These are phyloP conservation scores for Ophiostoma sp. DNA, from an alignment of 2,329 filamentous ascomycete species.

Conservation along the genomic window DNA sequence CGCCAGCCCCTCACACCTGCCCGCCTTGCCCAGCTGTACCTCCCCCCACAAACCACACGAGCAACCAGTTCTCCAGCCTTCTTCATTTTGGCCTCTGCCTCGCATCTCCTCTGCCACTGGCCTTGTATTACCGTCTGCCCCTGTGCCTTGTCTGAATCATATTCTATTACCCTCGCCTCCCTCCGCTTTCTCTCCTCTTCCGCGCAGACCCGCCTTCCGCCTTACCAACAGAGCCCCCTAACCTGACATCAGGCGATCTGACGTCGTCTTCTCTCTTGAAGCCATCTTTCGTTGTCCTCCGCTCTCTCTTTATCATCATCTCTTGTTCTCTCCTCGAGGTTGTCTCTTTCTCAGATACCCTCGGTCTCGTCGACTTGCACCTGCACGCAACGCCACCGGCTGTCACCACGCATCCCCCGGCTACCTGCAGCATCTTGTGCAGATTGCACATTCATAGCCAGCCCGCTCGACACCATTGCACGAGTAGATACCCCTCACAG, in stretches of 20 bases:
- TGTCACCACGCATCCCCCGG: constrained; percentile 3
- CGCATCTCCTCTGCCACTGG: not conserved
- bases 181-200: not conserved
- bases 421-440: not conserved
- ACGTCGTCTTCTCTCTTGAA: not conserved
- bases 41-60: not conserved
- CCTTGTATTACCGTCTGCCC: not conserved
- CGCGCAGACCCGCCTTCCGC: not conserved
- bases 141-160: not conserved
- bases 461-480: not conserved
- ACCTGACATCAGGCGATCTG: not conserved
- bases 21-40: not conserved
- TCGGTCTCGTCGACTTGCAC: not conserved
- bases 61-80: constrained; percentile 1
- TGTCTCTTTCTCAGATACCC: not conserved
- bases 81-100: constrained; percentile 1
- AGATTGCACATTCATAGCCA: not conserved
- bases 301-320: not conserved
- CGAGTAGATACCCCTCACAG: not conserved
- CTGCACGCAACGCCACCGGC: not conserved
- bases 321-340: not conserved
- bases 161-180: not conserved
- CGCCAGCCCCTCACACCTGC: not conserved
- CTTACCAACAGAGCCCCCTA: not conserved
- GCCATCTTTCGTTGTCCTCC: not conserved